These are phyloP conservation scores for Verticillium dahliae DNA, from an alignment of 2,329 filamentous ascomycete species.

Conservation along the genomic window DNA sequence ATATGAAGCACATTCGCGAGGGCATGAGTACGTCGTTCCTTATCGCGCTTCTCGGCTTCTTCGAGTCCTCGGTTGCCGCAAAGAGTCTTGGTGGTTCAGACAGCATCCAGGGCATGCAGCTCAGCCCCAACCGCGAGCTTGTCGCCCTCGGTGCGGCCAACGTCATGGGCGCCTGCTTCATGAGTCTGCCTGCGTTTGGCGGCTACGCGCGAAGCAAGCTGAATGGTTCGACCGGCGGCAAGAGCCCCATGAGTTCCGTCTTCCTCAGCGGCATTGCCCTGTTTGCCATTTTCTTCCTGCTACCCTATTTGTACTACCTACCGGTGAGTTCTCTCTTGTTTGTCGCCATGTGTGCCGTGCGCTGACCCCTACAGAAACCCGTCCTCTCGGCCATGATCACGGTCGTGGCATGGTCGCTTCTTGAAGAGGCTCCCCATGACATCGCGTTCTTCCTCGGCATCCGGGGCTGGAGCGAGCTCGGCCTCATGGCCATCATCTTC, in stretches of 20 bases:
- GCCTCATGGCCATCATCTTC: constrained; percentile 86
- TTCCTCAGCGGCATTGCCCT: constrained; percentile 79
- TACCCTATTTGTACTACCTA: constrained; percentile 91
- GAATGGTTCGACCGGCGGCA: constrained; percentile 84
- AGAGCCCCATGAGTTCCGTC: constrained; percentile 89
- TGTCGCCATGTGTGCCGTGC: neutral
- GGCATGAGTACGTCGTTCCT: constrained; percentile 88
- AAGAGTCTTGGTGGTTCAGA: constrained; percentile 73
- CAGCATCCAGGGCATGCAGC: constrained; percentile 68
- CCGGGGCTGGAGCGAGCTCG: constrained; percentile 77
- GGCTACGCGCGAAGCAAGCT: constrained; percentile 96
- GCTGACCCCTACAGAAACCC: constrained; percentile 59
- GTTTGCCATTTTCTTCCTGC: constrained; percentile 70
- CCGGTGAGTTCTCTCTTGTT: constrained; percentile 55
- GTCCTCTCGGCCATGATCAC: constrained; percentile 91
- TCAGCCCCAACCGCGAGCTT: constrained; percentile 89
- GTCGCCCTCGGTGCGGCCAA: constrained; percentile 89
- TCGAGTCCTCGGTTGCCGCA: constrained; percentile 92
- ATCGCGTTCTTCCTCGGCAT: constrained; percentile 84
- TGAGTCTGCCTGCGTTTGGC: constrained; percentile 88
- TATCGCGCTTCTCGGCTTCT: constrained; percentile 94
- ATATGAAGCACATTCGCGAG: constrained; percentile 77
- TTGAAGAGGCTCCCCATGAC: constrained; percentile 93
- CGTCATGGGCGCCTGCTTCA: constrained; percentile 84
- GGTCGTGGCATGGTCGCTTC: constrained; percentile 87